Evolutionary conservation across 2,329 filamentous ascomycete species (phyloP), one percentile per base, ranked within the genome.

Genomic region (Chaetoscypha palmicola): DNA sequence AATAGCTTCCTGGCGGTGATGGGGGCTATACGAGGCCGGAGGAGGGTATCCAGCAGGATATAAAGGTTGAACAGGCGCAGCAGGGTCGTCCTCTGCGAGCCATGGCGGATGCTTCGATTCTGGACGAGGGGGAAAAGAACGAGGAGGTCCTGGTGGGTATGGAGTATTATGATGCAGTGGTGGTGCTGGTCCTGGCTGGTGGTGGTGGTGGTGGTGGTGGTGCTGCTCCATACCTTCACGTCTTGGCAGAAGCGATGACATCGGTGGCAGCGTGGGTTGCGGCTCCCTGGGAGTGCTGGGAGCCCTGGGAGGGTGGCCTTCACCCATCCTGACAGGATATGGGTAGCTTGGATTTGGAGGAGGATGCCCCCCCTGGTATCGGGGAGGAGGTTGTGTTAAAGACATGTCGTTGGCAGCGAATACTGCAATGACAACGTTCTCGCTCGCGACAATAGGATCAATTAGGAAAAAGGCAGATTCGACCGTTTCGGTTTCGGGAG

Each of bases 231-330:
- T 40, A 21, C 41, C 43, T 20, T 50, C 44, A 19, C 43, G 47
- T 34, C 46, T 52, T 20, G 40, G 40, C 36, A 55, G 34, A 1
- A 56, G 41, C 11, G 52, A 53, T 22, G 53, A 52, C 54, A 55
- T 56, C 5, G 54, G 48, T 11, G 54, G 54, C 11, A 56, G 38
- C 1, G 45, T 46, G 14, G 33, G 38, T 36, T 50, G 40, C 22
- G 33, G 12, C 16, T 30, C 38, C 16, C 21, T 20, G n/a, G 26
- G 17, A 35, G 21, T 38, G n/a, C n/a, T n/a, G n/a, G n/a, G n/a
- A n/a, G n/a, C 38, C 16, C 21, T 20, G n/a, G 26, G 17, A 35
- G 21, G 33, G 19, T 19, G 30, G 24, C 24, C 14, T 12, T 45
- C 37, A 26, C n/a, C 30, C 14, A 26, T 22, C 37, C 37, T 39